Evolutionary conservation across 371 early-diverging fungal species (phyloP).

Genomic region (Blakeslea trispora): DNA sequence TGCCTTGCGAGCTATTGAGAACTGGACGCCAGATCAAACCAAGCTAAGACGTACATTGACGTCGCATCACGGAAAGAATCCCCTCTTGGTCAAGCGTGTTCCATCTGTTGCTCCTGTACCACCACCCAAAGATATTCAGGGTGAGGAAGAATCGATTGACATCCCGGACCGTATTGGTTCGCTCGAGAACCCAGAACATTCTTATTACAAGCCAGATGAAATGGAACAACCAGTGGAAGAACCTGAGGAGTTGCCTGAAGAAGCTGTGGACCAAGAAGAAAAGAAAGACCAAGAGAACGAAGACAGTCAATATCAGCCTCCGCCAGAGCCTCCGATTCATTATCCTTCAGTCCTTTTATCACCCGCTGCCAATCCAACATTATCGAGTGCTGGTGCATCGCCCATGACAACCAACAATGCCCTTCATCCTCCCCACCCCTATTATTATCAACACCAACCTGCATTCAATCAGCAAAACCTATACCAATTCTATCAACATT

Average conservation of each 20-base stretch:
- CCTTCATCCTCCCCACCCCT: background rate
- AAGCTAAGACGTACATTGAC: slow-evolving; percentile 40
- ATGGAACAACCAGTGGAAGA: too few species aligned
- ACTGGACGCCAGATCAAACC: slow-evolving; percentile 40
- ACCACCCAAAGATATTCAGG: background rate
- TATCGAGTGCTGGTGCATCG: background rate
- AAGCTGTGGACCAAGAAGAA: slow-evolving; percentile 2
- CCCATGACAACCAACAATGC: too few species aligned
- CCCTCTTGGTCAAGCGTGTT: slow-evolving; percentile 31
- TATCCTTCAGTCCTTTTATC: too few species aligned
- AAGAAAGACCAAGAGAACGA: background rate
- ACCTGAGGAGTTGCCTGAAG: background rate
- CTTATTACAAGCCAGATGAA: slow-evolving; percentile 32
- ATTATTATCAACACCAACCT: slow-evolving; percentile 5
- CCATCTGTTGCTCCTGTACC: slow-evolving; percentile 12
- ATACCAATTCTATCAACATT: slow-evolving; percentile 46
- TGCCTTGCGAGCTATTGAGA: slow-evolving; percentile 25
- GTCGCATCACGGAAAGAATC: slow-evolving; percentile 40
- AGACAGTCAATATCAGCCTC: background rate
- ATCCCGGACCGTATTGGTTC: slow-evolving; percentile 3
- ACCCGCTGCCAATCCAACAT: background rate
- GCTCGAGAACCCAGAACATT: slow-evolving; percentile 10
- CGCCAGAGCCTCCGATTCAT: too few species aligned
- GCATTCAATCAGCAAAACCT: slow-evolving; percentile 34
- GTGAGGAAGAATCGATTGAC: background rate